Evolutionary conservation across 2,329 filamentous ascomycete genomes (phyloP).

Genomic region (Ascocoryne sarcoides): DNA sequence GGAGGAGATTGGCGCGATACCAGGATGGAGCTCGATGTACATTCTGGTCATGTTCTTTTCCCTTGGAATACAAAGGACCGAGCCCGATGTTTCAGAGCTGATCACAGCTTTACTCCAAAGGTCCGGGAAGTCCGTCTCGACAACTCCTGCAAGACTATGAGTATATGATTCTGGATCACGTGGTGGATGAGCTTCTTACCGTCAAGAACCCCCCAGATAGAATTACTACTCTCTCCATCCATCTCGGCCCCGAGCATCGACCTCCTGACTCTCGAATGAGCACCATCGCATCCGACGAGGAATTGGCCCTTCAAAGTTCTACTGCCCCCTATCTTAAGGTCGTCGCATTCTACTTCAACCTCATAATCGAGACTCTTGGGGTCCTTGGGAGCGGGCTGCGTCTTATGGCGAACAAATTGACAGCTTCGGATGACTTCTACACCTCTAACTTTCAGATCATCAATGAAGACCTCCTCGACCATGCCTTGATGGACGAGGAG

Average conservation of each 20-base stretch:
- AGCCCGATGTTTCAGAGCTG: constrained; percentile 43
- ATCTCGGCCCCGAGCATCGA: constrained; percentile 45
- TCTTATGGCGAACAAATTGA: constrained; percentile 33
- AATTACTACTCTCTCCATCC: constrained; percentile 48
- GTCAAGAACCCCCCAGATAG: constrained; percentile 52
- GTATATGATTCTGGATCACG: constrained; percentile 34
- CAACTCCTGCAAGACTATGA: constrained; percentile 31
- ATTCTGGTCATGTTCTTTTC: constrained; percentile 52
- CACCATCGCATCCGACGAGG: constrained; percentile 52
- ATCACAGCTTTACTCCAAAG: constrained; percentile 50
- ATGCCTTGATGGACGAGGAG: constrained; percentile 43
- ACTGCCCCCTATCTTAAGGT: constrained; percentile 44
- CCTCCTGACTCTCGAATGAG: constrained; percentile 42
- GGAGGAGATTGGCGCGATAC: constrained; percentile 35
- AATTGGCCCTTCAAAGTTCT: constrained; percentile 49
- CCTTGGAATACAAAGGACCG: constrained; percentile 53
- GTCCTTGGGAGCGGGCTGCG: constrained; percentile 7
- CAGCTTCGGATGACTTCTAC: constrained; percentile 38
- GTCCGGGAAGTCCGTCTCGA: constrained; percentile 44
- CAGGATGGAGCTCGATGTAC: constrained; percentile 49
- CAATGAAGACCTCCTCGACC: constrained; percentile 44
- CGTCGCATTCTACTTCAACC: constrained; percentile 40
- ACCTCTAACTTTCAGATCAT: constrained; percentile 42
- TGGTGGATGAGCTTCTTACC: constrained; percentile 22
- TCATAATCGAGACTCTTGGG: background rate